These are phyloP conservation scores for Onygenales sp. DNA, from an alignment of 2,329 filamentous ascomycete genomes.

Conservation along the genomic window DNA sequence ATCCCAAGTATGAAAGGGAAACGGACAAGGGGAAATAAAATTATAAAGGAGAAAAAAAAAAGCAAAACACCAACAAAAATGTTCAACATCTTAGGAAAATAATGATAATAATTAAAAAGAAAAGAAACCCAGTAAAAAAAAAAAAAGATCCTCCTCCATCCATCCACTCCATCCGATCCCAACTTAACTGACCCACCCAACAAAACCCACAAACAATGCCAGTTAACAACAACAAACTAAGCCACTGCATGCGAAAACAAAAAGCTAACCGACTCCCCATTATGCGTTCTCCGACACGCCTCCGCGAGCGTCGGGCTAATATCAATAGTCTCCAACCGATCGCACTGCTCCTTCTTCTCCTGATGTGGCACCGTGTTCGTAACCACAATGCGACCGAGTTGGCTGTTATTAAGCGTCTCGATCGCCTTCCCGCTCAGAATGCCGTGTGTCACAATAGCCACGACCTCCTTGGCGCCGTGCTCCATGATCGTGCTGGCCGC, in stretches of 20 bases:
- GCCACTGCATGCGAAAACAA: slow-evolving; percentile 40
- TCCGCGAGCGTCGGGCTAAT: slow-evolving; percentile 64
- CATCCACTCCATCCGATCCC: no score
- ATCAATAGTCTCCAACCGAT: slow-evolving; percentile 81
- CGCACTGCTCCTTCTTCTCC: slow-evolving; percentile 69
- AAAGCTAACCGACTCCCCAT: slow-evolving; percentile 43
- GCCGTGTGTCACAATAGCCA: slow-evolving; percentile 91
- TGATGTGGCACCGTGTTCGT: slow-evolving; percentile 80
- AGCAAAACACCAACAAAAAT: no score
- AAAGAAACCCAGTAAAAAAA: no score
- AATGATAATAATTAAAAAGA: no score
- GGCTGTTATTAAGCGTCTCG: slow-evolving; percentile 70
- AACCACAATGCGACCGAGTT: slow-evolving; percentile 69
- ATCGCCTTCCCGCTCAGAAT: slow-evolving; percentile 85
- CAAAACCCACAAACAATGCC: neutral
- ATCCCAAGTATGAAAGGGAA: no score
- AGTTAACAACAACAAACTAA: slow-evolving; percentile 11
- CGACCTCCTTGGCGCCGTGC: slow-evolving; percentile 77
- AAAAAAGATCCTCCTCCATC: no score
- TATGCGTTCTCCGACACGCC: slow-evolving; percentile 41
- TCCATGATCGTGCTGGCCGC: slow-evolving; percentile 81
- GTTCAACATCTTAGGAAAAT: no score
- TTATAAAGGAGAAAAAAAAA: no score
- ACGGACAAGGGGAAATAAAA: no score
- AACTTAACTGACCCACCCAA: neutral